Evolutionary conservation across 371 early-diverging fungal species (phyloP), one percentile per base, ranked within the genome.

Genomic region (Rhizopus arrhizus): DNA sequence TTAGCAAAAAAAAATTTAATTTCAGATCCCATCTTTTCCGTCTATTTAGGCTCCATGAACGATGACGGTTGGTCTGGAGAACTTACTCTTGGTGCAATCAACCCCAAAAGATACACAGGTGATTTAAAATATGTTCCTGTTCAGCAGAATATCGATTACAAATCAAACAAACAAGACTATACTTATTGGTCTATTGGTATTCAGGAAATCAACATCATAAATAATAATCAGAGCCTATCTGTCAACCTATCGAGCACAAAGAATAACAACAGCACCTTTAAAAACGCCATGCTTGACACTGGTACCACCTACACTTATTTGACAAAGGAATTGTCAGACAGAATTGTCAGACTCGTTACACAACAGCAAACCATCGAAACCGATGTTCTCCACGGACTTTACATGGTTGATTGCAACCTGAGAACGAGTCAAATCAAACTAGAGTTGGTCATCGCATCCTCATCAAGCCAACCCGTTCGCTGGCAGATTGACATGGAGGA

Each of bases 71-170:
- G 52, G 52, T n/a, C 16, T 56, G 16, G 70, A 66, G 72, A 75
- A 58, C 56, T 75, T 15, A 53, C 54, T 4, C 49, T 75, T 32
- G 75, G 75, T 10, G 72, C 70, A 22, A 43, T 58, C 11, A 68
- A 75, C 32, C 47, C 35, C 4, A n/a, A 55, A 3, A 59, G 53
- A 28, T 69, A 56, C 48, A 57, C 56, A 5, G 75, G 70, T 4
- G 12, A 40, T 5, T 29, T 75, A 2, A 36, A 51, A 5, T 67
- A 65, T 32, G 68, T 72, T 3, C 68, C 70, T 38, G 75, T 75
- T 12, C 64, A 65, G 5, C 28, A 45, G 3, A 56, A 56, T 36
- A 6, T 56, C 5, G 13, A 56, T 22, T 38, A 16, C 3, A 43
- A 36, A 35, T 47, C 57, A 47, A 34, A 56, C 9, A 47, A 33